phyloP scores from a whole-genome alignment of 2,329 filamentous ascomycete genomes.

The Malbranchea zuffiana region DNA sequence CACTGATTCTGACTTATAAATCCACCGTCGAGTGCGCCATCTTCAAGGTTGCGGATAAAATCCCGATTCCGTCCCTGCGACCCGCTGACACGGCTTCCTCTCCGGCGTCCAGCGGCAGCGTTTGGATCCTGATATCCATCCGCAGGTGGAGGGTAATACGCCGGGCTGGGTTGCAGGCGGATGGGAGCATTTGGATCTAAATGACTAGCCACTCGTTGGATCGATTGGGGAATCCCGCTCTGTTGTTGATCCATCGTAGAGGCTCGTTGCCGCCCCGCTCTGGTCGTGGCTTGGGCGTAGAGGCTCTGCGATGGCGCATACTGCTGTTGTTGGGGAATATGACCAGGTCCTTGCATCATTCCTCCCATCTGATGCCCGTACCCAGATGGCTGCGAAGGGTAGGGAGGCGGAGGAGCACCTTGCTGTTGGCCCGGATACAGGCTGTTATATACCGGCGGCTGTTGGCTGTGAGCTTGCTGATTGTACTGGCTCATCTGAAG shows the following conservation, averaged over 20 bases:
- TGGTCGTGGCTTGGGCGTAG: constrained; percentile 63
- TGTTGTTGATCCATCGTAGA: constrained; percentile 95
- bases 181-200: constrained; percentile 92
- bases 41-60: constrained; percentile 90
- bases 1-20: constrained; percentile 72
- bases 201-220: constrained; percentile 91
- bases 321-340: constrained; percentile 56
- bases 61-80: constrained; percentile 51
- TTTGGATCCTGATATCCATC: constrained; percentile 65
- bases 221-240: constrained; percentile 79
- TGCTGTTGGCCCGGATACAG: constrained; percentile 61
- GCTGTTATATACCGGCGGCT: constrained; percentile 54
- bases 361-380: constrained; percentile 63
- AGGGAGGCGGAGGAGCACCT: constrained; percentile 68
- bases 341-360: constrained; percentile 52
- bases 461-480: constrained; percentile 37
- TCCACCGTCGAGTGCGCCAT: constrained; percentile 85
- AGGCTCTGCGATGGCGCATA: constrained; percentile 63
- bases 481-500: constrained; percentile 50
- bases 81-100: constrained; percentile 57
- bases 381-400: constrained; percentile 58
- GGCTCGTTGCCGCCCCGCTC: constrained; percentile 73
- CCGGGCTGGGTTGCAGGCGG: constrained; percentile 83
- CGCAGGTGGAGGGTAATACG: constrained; percentile 88
- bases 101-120: constrained; percentile 51